Percentiles rank a stretch among this genome's conserved stretches.
Conservation (phyloP, 768 basidiomycete genomes). For the Basidioascus undulatus region DNA sequence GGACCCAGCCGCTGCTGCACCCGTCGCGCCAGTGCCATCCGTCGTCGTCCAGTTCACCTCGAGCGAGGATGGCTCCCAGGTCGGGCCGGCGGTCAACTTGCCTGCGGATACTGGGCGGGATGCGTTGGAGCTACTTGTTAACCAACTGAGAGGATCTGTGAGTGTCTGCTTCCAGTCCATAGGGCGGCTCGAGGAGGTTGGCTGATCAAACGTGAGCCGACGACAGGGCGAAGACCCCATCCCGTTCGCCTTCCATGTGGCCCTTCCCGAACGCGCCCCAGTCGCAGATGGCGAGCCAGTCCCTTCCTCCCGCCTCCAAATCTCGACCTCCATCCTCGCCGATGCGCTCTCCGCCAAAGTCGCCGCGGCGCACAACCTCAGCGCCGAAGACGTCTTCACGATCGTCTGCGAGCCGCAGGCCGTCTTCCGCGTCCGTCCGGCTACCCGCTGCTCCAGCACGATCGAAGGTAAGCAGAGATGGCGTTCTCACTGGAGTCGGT, state of each 20-base stretch:
- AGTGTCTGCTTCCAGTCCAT: slow-evolving; percentile 12
- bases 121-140: slow-evolving; percentile 65
- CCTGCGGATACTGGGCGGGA: slow-evolving; percentile 69
- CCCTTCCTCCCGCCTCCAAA: slow-evolving; percentile 33
- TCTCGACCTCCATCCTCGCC: slow-evolving; percentile 35
- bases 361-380: slow-evolving; percentile 41
- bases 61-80: slow-evolving; percentile 51
- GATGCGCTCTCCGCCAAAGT: slow-evolving; percentile 43
- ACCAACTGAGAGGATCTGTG: slow-evolving; percentile 57
- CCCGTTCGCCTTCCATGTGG: slow-evolving; percentile 74
- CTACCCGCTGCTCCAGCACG: slow-evolving; percentile 54
- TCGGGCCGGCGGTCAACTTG: slow-evolving; percentile 71
- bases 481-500: not conserved
- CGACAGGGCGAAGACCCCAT: slow-evolving; percentile 60
- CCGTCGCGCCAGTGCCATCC: slow-evolving; percentile 27
- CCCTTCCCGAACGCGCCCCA: slow-evolving; percentile 30
- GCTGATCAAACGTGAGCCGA: not conserved
- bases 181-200: not conserved
- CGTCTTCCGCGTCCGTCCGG: slow-evolving; percentile 78
- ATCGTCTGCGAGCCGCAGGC: slow-evolving; percentile 86
- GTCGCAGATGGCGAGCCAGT: slow-evolving; percentile 3
- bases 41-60: slow-evolving; percentile 81
- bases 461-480: slow-evolving; percentile 8
- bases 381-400: slow-evolving; percentile 53
- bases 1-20: slow-evolving; percentile 17